These are phyloP conservation scores for Puccinia novopanici DNA, from an alignment of 1,284 basidiomycete species.

Conservation along the genomic window DNA sequence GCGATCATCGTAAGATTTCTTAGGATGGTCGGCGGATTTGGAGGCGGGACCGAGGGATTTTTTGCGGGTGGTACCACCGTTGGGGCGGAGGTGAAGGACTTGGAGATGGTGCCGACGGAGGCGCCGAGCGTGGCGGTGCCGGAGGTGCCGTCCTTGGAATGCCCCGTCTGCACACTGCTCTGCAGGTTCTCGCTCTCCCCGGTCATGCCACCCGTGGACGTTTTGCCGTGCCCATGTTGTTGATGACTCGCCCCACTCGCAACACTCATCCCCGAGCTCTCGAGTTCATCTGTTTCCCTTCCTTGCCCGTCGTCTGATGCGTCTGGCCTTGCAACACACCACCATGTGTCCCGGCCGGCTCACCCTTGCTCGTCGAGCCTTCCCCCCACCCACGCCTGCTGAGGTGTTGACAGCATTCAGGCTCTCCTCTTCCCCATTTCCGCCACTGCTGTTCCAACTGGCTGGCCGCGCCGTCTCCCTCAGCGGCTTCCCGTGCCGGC, in stretches of 20 bases:
- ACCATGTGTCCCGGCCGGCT: not conserved
- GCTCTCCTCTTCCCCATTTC: slow-evolving; percentile 59
- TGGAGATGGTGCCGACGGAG: slow-evolving; percentile 52
- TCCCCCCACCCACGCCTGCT: slow-evolving; percentile 51
- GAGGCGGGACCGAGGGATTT: slow-evolving; percentile 39
- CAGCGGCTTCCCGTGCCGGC: slow-evolving; percentile 24
- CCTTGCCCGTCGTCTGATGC: not conserved
- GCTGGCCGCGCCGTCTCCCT: slow-evolving; percentile 43
- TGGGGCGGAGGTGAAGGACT: not conserved
- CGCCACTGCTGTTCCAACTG: slow-evolving; percentile 71
- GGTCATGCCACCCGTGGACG: not conserved
- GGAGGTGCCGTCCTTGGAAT: not conserved
- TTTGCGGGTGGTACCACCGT: not conserved
- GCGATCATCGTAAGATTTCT: slow-evolving; percentile 58
- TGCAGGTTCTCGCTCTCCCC: not conserved
- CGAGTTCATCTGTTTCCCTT: not conserved
- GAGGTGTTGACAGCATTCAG: not conserved
- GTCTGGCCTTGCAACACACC: not conserved
- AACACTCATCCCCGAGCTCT: not conserved
- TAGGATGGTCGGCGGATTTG: slow-evolving; percentile 53
- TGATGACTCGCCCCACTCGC: slow-evolving; percentile 6
- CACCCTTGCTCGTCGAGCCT: not conserved
- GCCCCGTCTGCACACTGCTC: not conserved
- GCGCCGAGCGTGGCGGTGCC: slow-evolving; percentile 52
- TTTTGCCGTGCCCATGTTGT: too few species aligned